Base-by-base conservation (phyloP, 2,329 filamentous ascomycete species). In the Alternaria tenuissima region DNA sequence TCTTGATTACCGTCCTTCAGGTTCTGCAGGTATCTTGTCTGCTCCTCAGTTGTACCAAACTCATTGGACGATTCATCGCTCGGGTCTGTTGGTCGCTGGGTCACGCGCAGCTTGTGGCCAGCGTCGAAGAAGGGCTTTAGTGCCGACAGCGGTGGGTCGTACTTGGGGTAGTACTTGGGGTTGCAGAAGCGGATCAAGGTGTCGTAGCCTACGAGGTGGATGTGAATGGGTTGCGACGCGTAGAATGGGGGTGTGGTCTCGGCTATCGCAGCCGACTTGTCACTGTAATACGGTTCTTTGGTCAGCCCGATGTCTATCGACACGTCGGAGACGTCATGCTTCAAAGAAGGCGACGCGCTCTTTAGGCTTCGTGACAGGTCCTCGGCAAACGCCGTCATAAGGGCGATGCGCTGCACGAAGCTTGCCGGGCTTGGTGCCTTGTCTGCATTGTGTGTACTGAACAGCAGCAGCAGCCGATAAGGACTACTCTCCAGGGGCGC, bases 121-220 rank as follows among this genome's bases (percentile, higher is more conserved):
- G 76, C 72, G 24, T 80, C 78, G 64, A 94, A 89, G 71, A 93
- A 91, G 0, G 87, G 87, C 1, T 80, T 80, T 2, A 94, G 81
- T 0, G 86, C 85, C 0, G 76, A 77, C 12, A 86, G 81, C 63
- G 90, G 68, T 73, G 81, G 73, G 56, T 76, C 36, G 71, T 81
- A 64, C 55, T 74, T 67, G 6, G 76, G 74, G 72, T 93, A 92
- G 78, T 94, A 94, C 74, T 90, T 91, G 0, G 89, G 85, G 49
- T 91, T 82, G 55, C 91, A 86, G 53, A 94, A 87, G 20, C 91
- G 86, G 16, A 90, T 87, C 7, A 94, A 79, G 0, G 91, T 94
- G 70, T 94, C 91, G 73, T 88, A 94, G 28, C 92, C 92, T 2
- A 88, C 86, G 3, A 94, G 84, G 70, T 91, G 91, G 4, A 91